Evolutionary conservation across 768 basidiomycete species (phyloP).

Genomic region (Auricularia auricula-judae): DNA sequence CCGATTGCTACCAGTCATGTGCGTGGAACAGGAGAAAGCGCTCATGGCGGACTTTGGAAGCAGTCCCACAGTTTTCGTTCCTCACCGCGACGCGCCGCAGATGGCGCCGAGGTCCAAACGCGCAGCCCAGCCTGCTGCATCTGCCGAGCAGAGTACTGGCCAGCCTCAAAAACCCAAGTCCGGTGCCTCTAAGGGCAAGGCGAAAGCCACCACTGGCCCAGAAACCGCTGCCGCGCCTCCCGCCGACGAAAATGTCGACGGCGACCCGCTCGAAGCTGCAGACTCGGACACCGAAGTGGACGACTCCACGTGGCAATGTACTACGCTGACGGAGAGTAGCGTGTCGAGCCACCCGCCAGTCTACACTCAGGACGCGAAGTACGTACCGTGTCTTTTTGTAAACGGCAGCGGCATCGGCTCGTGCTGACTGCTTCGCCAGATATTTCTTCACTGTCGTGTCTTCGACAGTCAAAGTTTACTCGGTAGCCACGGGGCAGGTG

Average conservation of each 20-base stretch:
- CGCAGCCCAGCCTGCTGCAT: background rate
- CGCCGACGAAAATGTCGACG: background rate
- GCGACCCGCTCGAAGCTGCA: background rate
- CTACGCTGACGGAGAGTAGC: constrained; percentile 51
- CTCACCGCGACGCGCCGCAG: background rate
- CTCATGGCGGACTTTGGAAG: background rate
- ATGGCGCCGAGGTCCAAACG: background rate
- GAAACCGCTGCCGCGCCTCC: background rate
- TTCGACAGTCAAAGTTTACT: constrained; percentile 76
- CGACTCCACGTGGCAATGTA: background rate
- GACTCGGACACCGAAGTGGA: background rate
- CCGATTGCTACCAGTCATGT: background rate
- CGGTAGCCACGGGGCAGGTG: constrained; percentile 63
- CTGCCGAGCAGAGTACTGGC: background rate
- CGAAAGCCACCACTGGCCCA: background rate
- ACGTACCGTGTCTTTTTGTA: constrained; percentile 11
- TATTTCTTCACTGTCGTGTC: constrained; percentile 85
- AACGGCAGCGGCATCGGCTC: constrained; percentile 2
- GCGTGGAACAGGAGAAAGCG: background rate
- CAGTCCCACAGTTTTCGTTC: background rate
- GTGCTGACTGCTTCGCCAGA: constrained; percentile 27
- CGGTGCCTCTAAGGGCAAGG: background rate
- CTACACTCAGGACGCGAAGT: constrained; percentile 88
- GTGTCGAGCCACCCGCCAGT: constrained; percentile 57
- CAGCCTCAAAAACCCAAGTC: background rate